Evolutionary conservation across 768 basidiomycete genomes (phyloP).

Genomic region (Hortiboletus flavorubellus): DNA sequence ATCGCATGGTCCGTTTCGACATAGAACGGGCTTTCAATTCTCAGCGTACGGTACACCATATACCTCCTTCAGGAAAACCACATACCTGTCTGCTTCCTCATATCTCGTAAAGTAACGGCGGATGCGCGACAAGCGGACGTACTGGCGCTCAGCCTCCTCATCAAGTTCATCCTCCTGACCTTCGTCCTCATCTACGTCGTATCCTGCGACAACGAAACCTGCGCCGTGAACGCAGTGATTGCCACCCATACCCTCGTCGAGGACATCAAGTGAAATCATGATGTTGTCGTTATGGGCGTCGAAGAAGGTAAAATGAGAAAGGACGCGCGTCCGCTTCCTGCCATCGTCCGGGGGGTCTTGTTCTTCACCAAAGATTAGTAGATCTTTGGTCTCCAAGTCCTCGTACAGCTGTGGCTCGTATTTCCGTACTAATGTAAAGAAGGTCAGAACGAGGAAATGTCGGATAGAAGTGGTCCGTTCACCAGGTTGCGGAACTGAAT

Average conservation of each 20-base stretch:
- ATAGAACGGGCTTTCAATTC: slow-evolving; percentile 50
- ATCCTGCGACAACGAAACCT: slow-evolving; percentile 48
- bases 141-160: slow-evolving; percentile 33
- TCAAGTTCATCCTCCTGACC: slow-evolving; percentile 53
- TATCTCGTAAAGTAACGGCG: slow-evolving; percentile 51
- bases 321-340: slow-evolving; percentile 52
- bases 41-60: not conserved
- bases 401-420: slow-evolving; percentile 36
- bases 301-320: slow-evolving; percentile 60
- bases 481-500: slow-evolving; percentile 17
- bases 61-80: slow-evolving; percentile 5
- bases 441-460: not conserved
- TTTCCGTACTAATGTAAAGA: slow-evolving; percentile 33
- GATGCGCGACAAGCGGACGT: slow-evolving; percentile 47
- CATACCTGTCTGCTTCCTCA: slow-evolving; percentile 48
- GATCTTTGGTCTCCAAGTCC: slow-evolving; percentile 32
- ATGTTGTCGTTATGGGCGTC: slow-evolving; percentile 46
- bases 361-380: slow-evolving; percentile 43
- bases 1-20: slow-evolving; percentile 63
- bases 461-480: not conserved
- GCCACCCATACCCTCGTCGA: slow-evolving; percentile 44
- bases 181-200: slow-evolving; percentile 57
- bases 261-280: slow-evolving; percentile 45
- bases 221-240: slow-evolving; percentile 49
- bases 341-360: slow-evolving; percentile 33